These are phyloP conservation scores for Scheffersomyces coipomensis DNA, from an alignment of 805 yeast species.

Conservation along the genomic window DNA sequence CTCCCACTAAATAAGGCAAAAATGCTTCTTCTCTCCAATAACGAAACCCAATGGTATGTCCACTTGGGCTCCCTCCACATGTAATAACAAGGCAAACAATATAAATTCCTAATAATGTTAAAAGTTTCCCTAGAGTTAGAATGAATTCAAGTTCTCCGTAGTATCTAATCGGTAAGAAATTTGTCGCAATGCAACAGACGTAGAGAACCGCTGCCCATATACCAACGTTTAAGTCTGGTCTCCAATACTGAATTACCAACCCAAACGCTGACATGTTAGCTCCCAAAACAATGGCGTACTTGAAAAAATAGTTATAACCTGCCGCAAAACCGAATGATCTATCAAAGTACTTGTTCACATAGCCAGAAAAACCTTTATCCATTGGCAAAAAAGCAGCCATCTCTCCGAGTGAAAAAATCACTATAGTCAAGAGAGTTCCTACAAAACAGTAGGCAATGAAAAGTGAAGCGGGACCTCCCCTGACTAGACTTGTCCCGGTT, in stretches of 20 bases:
- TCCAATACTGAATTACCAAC: constrained; percentile 56
- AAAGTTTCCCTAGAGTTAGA: constrained; percentile 45
- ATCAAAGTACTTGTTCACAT: too few species aligned
- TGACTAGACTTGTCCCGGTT: too few species aligned
- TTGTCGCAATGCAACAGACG: constrained; percentile 43
- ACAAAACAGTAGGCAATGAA: too few species aligned
- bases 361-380: too few species aligned
- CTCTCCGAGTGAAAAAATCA: too few species aligned
- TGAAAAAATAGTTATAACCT: too few species aligned
- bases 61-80: constrained; percentile 53
- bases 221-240: constrained; percentile 45
- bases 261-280: too few species aligned
- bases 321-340: too few species aligned
- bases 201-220: constrained; percentile 58
- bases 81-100: constrained; percentile 47
- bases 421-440: too few species aligned
- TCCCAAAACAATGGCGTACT: too few species aligned
- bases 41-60: constrained; percentile 43
- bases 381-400: too few species aligned
- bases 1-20: constrained; percentile 37
- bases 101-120: constrained; percentile 48
- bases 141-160: constrained; percentile 60
- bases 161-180: constrained; percentile 52
- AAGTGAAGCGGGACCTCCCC: too few species aligned
- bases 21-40: constrained; percentile 18